These are phyloP conservation scores for Russula dissimulans DNA, from an alignment of 768 basidiomycete genomes.

Conservation along the genomic window DNA sequence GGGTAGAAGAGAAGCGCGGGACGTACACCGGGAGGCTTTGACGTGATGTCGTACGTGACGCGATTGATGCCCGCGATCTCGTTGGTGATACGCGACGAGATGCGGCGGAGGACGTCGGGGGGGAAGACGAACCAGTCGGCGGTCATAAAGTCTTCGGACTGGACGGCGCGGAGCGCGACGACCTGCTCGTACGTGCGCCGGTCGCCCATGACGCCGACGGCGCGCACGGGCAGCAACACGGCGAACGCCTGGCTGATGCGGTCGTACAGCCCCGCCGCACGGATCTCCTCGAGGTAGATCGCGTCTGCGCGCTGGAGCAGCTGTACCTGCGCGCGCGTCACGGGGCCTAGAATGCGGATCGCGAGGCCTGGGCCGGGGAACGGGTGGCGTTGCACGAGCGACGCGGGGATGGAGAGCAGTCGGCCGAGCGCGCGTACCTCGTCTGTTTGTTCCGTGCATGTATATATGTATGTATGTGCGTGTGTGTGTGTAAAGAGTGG, in stretches of 20 bases:
- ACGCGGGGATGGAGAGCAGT: conserved; percentile 83
- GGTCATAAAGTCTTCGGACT: conserved; percentile 99
- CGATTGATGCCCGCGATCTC: conserved; percentile 96
- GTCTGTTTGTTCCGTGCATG: conserved; percentile 39
- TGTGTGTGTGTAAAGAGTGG: no score
- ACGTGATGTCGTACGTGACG: conserved; percentile 93
- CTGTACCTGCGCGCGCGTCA: conserved; percentile 86
- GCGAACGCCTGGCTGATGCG: conserved; percentile 96
- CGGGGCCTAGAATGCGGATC: conserved; percentile 94
- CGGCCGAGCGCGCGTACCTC: conserved; percentile 92
- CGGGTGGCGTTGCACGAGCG: conserved; percentile 92
- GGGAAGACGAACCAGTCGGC: conserved; percentile 99
- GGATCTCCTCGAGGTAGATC: conserved; percentile 98
- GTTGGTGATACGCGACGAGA: conserved; percentile 96
- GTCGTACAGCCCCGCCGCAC: conserved; percentile 84
- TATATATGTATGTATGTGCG: not conserved
- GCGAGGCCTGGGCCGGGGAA: conserved; percentile 98
- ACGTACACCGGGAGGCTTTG: conserved; percentile 88
- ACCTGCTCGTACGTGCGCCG: conserved; percentile 96
- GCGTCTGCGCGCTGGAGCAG: conserved; percentile 86
- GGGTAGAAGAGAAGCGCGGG: not conserved
- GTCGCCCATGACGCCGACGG: conserved; percentile 98
- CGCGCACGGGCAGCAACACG: conserved; percentile 89
- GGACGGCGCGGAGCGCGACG: conserved; percentile 88
- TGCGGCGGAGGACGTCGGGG: conserved; percentile 73